phyloP scores from a whole-genome alignment of 805 yeast species.

The Lachancea thermotolerans region DNA sequence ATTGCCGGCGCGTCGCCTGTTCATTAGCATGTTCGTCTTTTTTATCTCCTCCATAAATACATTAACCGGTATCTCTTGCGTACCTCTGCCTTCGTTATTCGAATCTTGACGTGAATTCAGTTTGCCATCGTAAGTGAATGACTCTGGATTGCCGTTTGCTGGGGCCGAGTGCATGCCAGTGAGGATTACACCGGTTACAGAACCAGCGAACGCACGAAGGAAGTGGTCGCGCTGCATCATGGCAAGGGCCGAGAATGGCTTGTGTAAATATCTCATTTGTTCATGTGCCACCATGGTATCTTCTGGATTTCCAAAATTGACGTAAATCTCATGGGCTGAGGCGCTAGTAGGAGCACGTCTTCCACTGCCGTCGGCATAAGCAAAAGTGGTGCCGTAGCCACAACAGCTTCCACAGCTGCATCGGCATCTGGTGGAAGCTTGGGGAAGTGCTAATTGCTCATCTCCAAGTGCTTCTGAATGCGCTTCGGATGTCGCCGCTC shows the following conservation, averaged over 20 bases:
- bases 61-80: neutral
- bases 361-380: neutral
- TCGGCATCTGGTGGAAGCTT: too few species aligned
- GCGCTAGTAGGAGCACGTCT: neutral
- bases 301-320: constrained; percentile 2
- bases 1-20: neutral
- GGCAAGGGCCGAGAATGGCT: constrained; percentile 5
- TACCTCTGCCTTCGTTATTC: neutral
- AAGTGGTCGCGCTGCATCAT: constrained; percentile 5
- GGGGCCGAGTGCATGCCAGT: neutral
- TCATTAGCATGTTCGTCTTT: too few species aligned
- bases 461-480: too few species aligned
- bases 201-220: constrained; percentile 3
- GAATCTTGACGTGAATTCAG: neutral
- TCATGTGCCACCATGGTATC: constrained; percentile 5
- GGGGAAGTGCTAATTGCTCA: too few species aligned
- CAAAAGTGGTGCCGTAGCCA: neutral
- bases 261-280: constrained; percentile 4
- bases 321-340: neutral
- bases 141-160: neutral
- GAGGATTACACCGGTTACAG: constrained; percentile 3
- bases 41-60: too few species aligned
- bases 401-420: neutral
- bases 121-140: neutral
- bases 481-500: too few species aligned